These are phyloP conservation scores for Aspergillaceae sp. DNA, from an alignment of 2,329 filamentous ascomycete genomes.

Conservation along the genomic window DNA sequence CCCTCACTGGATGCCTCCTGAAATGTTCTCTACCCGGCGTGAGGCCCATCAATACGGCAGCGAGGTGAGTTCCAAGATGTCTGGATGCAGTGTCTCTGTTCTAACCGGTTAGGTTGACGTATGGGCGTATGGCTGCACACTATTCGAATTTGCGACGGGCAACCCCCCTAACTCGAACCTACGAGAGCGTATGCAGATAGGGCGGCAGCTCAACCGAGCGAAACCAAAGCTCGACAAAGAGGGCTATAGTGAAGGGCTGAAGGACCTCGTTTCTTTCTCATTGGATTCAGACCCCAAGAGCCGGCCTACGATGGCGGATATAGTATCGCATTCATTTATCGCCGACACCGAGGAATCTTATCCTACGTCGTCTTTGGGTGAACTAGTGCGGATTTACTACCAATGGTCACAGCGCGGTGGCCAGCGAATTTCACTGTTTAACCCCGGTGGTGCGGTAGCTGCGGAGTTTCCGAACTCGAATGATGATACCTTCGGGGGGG, in stretches of 20 bases:
- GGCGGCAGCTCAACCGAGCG: constrained; percentile 35
- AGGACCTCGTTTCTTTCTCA: constrained; percentile 37
- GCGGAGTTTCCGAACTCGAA: constrained; percentile 43
- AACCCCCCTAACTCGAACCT: constrained; percentile 42
- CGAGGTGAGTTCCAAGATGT: constrained; percentile 26
- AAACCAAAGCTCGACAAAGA: constrained; percentile 36
- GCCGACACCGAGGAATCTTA: constrained; percentile 34
- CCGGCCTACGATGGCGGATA: constrained; percentile 40
- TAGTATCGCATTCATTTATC: constrained; percentile 40
- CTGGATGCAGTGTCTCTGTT: background rate
- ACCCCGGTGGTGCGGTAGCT: constrained; percentile 49
- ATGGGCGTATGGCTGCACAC: constrained; percentile 44
- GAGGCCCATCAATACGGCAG: constrained; percentile 40
- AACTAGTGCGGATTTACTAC: constrained; percentile 42
- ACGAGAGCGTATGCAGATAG: constrained; percentile 40
- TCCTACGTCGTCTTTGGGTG: constrained; percentile 36
- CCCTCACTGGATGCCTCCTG: constrained; percentile 59
- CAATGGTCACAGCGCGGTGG: constrained; percentile 42
- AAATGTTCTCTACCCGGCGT: constrained; percentile 40
- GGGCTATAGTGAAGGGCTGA: constrained; percentile 37
- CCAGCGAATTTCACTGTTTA: constrained; percentile 50
- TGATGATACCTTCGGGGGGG: constrained; percentile 39
- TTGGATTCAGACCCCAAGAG: constrained; percentile 36
- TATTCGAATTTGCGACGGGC: constrained; percentile 43
- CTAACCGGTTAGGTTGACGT: constrained; percentile 36